Conservation (phyloP, 2,329 filamentous ascomycete species). For the Zalaria obscura region DNA sequence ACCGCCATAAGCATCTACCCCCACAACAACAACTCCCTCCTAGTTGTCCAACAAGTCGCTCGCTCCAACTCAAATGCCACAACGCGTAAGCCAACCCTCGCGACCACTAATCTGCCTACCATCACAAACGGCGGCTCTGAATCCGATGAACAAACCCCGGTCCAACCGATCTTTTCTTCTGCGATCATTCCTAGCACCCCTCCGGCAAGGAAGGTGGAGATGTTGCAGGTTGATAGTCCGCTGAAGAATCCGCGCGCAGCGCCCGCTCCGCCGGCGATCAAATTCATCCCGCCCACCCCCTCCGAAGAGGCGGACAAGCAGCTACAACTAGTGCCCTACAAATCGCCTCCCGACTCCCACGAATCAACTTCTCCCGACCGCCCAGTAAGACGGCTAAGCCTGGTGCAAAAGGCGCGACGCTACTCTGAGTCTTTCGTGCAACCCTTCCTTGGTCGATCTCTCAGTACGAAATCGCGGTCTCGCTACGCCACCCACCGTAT, state of each 20-base stretch:
- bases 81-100: not conserved
- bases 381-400: slow-evolving; percentile 21
- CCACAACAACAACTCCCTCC: slow-evolving; percentile 48
- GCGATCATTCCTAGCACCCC: slow-evolving; percentile 8
- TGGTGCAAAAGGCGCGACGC: slow-evolving; percentile 28
- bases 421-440: slow-evolving; percentile 31
- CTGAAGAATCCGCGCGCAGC: slow-evolving; percentile 44
- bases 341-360: not conserved
- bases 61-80: not conserved
- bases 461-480: not conserved
- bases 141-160: not conserved
- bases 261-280: slow-evolving; percentile 36
- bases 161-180: slow-evolving; percentile 5
- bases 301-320: slow-evolving; percentile 29
- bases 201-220: not conserved
- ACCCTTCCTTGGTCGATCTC: slow-evolving; percentile 21
- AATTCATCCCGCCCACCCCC: slow-evolving; percentile 41
- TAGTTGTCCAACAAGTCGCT: slow-evolving; percentile 43
- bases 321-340: slow-evolving; percentile 10
- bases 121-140: not conserved
- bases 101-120: not conserved
- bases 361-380: not conserved
- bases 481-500: slow-evolving; percentile 5
- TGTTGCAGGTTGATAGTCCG: slow-evolving; percentile 35
- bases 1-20: slow-evolving; percentile 46